A percentile compares a stretch with the other conserved stretches of the same genome.
These are phyloP conservation scores for Nakazawaea pomicola DNA, from an alignment of 805 yeast species.

Conservation along the genomic window DNA sequence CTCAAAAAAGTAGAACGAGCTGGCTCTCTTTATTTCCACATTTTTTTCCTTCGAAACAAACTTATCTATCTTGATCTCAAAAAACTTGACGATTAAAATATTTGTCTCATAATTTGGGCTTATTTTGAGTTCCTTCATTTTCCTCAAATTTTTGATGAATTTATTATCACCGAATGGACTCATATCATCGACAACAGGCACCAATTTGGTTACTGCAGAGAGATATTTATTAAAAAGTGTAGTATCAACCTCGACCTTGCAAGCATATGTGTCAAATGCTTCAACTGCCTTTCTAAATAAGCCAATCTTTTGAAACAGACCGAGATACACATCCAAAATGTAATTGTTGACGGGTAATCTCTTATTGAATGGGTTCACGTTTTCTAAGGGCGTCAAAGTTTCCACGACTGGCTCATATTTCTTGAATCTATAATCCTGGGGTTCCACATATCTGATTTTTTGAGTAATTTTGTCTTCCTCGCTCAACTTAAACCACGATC, in stretches of 20 bases:
- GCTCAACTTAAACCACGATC: constrained; percentile 11
- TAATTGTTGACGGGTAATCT: constrained; percentile 7
- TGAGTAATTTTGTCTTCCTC: constrained; percentile 6
- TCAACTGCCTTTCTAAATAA: constrained; percentile 3
- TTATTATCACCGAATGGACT: not conserved
- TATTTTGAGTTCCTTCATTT: not conserved
- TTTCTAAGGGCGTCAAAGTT: not conserved
- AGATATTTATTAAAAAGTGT: constrained; percentile 5
- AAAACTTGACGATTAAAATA: constrained; percentile 3
- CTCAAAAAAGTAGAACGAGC: not conserved
- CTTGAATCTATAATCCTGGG: not conserved
- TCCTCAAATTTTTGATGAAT: not conserved
- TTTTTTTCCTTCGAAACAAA: not conserved
- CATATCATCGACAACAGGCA: constrained; percentile 1
- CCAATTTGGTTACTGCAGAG: not conserved
- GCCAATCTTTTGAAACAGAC: constrained; percentile 4
- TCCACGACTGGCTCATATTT: not conserved
- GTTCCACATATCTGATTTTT: constrained; percentile 6
- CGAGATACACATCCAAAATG: constrained; percentile 4
- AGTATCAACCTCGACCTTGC: constrained; percentile 4
- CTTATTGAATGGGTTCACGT: constrained; percentile 3
- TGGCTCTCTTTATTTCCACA: not conserved
- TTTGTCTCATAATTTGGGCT: constrained; percentile 8
- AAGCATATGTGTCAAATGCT: not conserved
- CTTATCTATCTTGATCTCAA: constrained; percentile 1